A percentile compares a stretch with the other conserved stretches of the same genome.
phyloP scores from a whole-genome alignment of 2,329 filamentous ascomycete species.

The Pseudogymnoascus sp. region DNA sequence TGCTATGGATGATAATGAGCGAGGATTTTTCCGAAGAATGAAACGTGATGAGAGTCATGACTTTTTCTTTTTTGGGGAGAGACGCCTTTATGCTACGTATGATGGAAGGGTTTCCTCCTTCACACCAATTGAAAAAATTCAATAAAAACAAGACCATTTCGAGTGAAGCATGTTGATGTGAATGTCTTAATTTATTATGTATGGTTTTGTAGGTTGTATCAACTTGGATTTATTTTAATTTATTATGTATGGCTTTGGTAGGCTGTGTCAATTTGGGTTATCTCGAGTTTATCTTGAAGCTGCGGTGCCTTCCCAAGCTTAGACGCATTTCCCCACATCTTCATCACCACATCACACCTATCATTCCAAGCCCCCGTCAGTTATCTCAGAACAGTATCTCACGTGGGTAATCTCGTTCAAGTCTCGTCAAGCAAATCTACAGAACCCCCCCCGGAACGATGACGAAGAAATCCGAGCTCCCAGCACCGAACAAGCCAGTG shows the following conservation, averaged over 20 bases:
- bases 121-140: constrained; percentile 7
- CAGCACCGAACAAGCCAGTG: not conserved
- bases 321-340: not conserved
- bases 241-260: not conserved
- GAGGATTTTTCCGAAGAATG: constrained; percentile 7
- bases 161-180: not conserved
- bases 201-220: not conserved
- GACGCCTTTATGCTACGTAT: constrained; percentile 4
- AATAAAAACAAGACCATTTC: not conserved
- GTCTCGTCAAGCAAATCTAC: not conserved
- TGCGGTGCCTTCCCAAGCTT: not conserved
- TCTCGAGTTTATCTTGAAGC: not conserved
- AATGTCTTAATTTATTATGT: not conserved
- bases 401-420: not conserved
- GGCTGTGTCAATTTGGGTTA: not conserved
- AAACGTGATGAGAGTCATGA: constrained; percentile 7
- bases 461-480: not conserved
- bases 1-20: constrained; percentile 7
- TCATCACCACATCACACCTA: not conserved
- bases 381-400: not conserved
- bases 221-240: not conserved
- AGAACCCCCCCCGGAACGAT: not conserved
- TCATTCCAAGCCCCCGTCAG: not conserved
- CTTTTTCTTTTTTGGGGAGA: constrained; percentile 6
- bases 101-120: constrained; percentile 3